Percentiles rank a stretch among this genome's conserved stretches.
Evolutionary conservation across 441 rosid genomes (phyloP).

Genomic region (Dalechampia spathulata): DNA sequence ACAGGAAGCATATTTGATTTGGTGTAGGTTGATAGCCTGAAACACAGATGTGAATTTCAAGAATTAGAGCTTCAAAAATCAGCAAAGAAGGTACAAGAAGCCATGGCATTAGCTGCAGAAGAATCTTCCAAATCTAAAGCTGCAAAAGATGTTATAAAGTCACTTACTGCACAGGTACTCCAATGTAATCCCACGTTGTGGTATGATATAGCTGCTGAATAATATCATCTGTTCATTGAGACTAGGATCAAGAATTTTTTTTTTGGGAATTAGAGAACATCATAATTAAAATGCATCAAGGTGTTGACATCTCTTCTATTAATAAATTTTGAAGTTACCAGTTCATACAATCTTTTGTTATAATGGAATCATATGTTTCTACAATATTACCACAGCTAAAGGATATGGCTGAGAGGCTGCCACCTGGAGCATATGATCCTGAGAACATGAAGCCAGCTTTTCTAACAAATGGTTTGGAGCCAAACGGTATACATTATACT

Average conservation of each 20-base stretch:
- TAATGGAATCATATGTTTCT: background rate
- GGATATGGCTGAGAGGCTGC: slow-evolving; percentile 80
- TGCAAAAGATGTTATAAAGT: slow-evolving; percentile 93
- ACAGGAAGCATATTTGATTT: slow-evolving; percentile 11
- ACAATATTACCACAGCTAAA: slow-evolving; percentile 48
- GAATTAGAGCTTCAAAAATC: slow-evolving; percentile 84
- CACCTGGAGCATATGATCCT: slow-evolving; percentile 57
- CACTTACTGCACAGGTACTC: slow-evolving; percentile 82
- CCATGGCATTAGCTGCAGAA: slow-evolving; percentile 64
- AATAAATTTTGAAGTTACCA: background rate
- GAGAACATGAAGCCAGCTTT: slow-evolving; percentile 42
- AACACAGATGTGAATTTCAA: slow-evolving; percentile 73
- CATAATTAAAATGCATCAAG: background rate
- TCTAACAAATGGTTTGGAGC: slow-evolving; percentile 67
- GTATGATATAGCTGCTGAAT: background rate
- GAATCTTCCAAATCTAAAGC: slow-evolving; percentile 91
- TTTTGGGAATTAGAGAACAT: too few species aligned
- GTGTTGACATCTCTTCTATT: background rate
- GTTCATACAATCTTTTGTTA: background rate
- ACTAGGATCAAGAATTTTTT: background rate
- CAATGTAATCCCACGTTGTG: too few species aligned
- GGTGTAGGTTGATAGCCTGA: slow-evolving; percentile 74
- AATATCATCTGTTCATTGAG: background rate
- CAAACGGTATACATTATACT: slow-evolving; percentile 52
- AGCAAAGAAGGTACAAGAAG: slow-evolving; percentile 79